These are phyloP conservation scores for Aspergillus neoniger DNA, from an alignment of 2,329 filamentous ascomycete species.

Conservation along the genomic window DNA sequence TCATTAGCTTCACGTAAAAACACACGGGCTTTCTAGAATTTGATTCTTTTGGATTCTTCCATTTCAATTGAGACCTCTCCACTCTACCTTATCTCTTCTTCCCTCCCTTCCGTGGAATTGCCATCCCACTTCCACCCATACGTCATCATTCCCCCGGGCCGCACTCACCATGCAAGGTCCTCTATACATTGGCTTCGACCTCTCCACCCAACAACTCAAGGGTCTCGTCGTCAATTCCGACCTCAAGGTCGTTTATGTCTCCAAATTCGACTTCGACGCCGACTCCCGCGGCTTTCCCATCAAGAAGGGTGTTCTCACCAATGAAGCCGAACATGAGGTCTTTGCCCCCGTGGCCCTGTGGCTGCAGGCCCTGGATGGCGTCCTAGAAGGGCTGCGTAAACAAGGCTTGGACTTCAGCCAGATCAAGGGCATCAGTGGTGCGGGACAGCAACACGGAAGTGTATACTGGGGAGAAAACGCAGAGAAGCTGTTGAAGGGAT, in stretches of 20 bases:
- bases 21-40: background rate
- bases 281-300: constrained; percentile 78
- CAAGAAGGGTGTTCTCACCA: constrained; percentile 82
- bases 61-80: background rate
- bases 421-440: constrained; percentile 82
- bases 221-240: constrained; percentile 83
- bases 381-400: constrained; percentile 70
- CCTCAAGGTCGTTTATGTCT: constrained; percentile 76
- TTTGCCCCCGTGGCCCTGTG: constrained; percentile 92
- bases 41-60: background rate
- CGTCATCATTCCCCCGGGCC: constrained; percentile 6
- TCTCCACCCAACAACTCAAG: constrained; percentile 96
- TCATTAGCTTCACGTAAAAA: background rate
- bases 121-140: constrained; percentile 5
- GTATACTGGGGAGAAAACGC: constrained; percentile 84
- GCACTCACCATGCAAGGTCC: constrained; percentile 52
- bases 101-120: background rate
- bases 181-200: constrained; percentile 88
- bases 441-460: constrained; percentile 96
- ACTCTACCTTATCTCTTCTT: background rate
- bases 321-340: constrained; percentile 81
- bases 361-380: constrained; percentile 87
- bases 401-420: constrained; percentile 71
- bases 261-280: constrained; percentile 92
- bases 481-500: constrained; percentile 60